phyloP scores from a whole-genome alignment of 345 rosid species.

The Camelina sativa region DNA sequence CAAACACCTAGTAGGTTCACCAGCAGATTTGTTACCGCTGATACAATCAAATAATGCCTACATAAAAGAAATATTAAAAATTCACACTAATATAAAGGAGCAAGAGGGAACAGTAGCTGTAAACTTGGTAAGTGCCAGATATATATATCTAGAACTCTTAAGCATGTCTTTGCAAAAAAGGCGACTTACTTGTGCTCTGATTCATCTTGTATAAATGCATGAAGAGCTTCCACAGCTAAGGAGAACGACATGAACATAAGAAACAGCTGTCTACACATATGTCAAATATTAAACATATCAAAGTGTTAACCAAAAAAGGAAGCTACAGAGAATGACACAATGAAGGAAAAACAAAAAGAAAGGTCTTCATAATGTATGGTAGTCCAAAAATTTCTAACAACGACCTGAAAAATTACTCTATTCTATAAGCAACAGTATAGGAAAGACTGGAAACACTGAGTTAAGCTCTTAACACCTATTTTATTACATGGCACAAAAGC shows the following conservation, averaged over 20 bases:
- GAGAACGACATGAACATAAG: constrained; percentile 99
- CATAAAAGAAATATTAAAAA: constrained; percentile 36
- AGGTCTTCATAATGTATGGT: neutral
- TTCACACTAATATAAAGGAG: constrained; percentile 4
- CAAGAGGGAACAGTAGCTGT: neutral
- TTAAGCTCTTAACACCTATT: constrained; percentile 9
- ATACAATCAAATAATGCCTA: constrained; percentile 97
- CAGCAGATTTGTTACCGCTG: constrained; percentile 89
- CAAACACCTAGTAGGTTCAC: constrained; percentile 97
- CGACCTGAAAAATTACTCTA: constrained; percentile 6
- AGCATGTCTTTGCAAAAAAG: constrained; percentile 9
- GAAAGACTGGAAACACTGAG: constrained; percentile 8
- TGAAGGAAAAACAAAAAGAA: constrained; percentile 18
- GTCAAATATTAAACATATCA: constrained; percentile 57
- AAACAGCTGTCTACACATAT: constrained; percentile 97
- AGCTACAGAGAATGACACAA: constrained; percentile 4
- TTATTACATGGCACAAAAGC: neutral
- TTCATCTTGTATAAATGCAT: constrained; percentile 98
- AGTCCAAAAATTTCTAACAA: neutral
- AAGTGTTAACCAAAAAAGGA: constrained; percentile 48
- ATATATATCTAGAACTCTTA: constrained; percentile 8
- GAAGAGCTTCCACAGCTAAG: constrained; percentile 97
- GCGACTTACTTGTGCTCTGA: constrained; percentile 94
- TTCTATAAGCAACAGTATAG: constrained; percentile 23
- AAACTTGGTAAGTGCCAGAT: constrained; percentile 1